Evolutionary conservation across 2,329 filamentous ascomycete genomes (phyloP), one percentile per base, ranked within the genome.

Genomic region (Botrytis sinoallii): DNA sequence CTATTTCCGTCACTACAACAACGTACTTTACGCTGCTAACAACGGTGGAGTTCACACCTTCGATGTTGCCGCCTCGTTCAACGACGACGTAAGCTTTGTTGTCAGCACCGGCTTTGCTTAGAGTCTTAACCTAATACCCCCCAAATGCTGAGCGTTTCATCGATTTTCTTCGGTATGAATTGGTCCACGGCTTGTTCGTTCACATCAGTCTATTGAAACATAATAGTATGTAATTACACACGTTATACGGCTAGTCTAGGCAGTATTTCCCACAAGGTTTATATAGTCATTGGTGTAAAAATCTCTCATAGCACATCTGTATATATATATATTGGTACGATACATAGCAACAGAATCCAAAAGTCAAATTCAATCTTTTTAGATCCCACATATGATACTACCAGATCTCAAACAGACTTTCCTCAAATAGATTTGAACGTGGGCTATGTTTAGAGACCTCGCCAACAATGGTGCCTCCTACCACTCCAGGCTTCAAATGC

Each of bases 21-120:
- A 86, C 63, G 76, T 83, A 0, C 81, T 81, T 0, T 88, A 89
- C 68, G 79, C 81, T 20, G 87, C 85, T 5, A 88, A 84, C 77
- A 87, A 89, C 57, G 87, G 88, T 1, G 88, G 88, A 18, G 84
- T 88, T n/a, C 81, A 89, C 60, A 78, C 79, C 0, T 90, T 89
- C 75, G 89, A 90, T 75, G 78, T 81, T 0, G 76, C 85, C 0
- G 69, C 74, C 0, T 84, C 82, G 1, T 90, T 88, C 76, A 88
- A 86, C 61, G 82, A 85, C 32, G 88, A 90, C 76, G 87, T 84
- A 38, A 90, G 84, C 78, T 90, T 83, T 79, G 81, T 84, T 3
- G 76, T 88, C 61, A 80, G 81, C 38, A 77, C 81, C 1, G 82
- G 84, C 55, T 86, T 88, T 74, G 85, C 84, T 77, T 86, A 75